These are phyloP conservation scores for Podaxis sp. DNA, from an alignment of 768 basidiomycete species.

Conservation along the genomic window DNA sequence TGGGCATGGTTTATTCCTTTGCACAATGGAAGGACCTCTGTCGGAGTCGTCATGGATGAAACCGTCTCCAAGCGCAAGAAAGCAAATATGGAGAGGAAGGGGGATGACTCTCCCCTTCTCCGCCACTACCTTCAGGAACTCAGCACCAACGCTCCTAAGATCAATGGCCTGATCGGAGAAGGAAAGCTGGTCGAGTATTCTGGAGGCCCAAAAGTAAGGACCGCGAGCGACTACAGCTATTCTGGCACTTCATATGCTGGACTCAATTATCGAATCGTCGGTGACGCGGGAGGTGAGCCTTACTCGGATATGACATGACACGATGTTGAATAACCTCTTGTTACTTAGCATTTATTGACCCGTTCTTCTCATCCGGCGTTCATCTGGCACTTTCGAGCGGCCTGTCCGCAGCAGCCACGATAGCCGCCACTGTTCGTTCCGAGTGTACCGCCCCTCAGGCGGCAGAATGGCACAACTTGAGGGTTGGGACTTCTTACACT, in stretches of 20 bases:
- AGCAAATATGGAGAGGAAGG: slow-evolving; percentile 13
- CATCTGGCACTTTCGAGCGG: slow-evolving; percentile 32
- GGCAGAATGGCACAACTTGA: slow-evolving; percentile 29
- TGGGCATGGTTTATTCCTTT: slow-evolving; percentile 54
- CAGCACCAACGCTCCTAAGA: slow-evolving; percentile 29
- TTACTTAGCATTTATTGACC: slow-evolving; percentile 26
- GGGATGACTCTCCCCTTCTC: slow-evolving; percentile 17
- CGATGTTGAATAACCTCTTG: not conserved
- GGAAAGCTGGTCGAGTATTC: slow-evolving; percentile 24
- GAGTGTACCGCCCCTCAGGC: slow-evolving; percentile 29
- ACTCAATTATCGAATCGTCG: slow-evolving; percentile 28
- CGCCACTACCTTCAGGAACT: slow-evolving; percentile 36
- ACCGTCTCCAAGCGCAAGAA: slow-evolving; percentile 24
- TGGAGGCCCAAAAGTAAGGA: slow-evolving; percentile 18
- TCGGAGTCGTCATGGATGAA: slow-evolving; percentile 40
- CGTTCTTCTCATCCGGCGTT: slow-evolving; percentile 30
- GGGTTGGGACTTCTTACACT: slow-evolving; percentile 33
- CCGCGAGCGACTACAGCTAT: slow-evolving; percentile 34
- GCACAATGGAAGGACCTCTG: slow-evolving; percentile 39
- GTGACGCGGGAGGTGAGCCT: slow-evolving; percentile 28
- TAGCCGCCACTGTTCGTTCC: slow-evolving; percentile 31
- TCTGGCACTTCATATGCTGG: slow-evolving; percentile 29
- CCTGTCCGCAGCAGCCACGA: slow-evolving; percentile 33
- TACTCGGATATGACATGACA: not conserved
- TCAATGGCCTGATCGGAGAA: slow-evolving; percentile 28